A percentile compares a stretch with the other conserved stretches of the same genome.
Evolutionary conservation across 306 rosid species (phyloP).

Genomic region (Hylodesmum podocarpum): DNA sequence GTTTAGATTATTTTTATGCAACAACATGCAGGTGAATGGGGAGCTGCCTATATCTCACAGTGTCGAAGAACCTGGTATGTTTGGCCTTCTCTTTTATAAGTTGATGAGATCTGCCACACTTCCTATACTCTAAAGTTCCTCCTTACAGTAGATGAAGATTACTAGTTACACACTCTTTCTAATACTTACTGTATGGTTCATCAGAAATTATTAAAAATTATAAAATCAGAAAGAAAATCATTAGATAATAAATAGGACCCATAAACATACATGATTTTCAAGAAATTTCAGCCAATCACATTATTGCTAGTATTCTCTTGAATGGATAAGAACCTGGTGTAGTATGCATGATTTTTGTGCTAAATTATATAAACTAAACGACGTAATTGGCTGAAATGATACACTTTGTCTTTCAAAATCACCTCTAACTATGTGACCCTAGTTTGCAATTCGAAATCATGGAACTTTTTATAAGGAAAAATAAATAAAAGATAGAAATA

Average conservation of each 20-base stretch:
- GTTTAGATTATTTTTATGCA: conserved; percentile 12
- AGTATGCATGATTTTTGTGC: background rate
- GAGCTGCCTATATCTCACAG: conserved; percentile 54
- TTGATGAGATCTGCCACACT: background rate
- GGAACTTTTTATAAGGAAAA: background rate
- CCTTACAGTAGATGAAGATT: too few relatives aligned
- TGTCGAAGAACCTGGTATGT: conserved; percentile 52
- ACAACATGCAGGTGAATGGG: conserved; percentile 63
- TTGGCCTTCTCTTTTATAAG: background rate
- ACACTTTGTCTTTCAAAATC: background rate
- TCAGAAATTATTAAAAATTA: too few relatives aligned
- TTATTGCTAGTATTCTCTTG: too few relatives aligned
- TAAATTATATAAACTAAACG: background rate
- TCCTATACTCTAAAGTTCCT: background rate
- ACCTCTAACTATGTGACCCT: background rate
- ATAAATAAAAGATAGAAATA: background rate
- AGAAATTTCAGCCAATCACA: too few relatives aligned
- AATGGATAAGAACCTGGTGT: background rate
- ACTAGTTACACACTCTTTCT: too few relatives aligned
- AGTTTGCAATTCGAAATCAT: conserved; percentile 1
- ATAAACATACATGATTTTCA: too few relatives aligned
- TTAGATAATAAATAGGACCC: too few relatives aligned
- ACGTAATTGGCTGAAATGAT: background rate
- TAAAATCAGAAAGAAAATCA: too few relatives aligned
- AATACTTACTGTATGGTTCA: too few relatives aligned